Evolutionary conservation across 2,329 filamentous ascomycete species (phyloP), one percentile per base, ranked within the genome.

Genomic region (Oidium heveae): DNA sequence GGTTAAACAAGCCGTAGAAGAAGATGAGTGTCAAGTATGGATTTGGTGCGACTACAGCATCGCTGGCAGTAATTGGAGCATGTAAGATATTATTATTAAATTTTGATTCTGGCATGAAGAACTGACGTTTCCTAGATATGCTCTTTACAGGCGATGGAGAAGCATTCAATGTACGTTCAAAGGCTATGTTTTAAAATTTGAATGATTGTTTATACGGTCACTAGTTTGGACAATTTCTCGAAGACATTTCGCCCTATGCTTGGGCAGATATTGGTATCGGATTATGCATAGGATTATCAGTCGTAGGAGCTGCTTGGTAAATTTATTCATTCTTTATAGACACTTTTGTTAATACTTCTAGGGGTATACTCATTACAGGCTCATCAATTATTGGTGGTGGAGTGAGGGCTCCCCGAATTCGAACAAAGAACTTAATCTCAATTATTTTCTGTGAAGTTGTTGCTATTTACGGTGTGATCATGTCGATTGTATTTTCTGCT

Each of bases 361-460:
- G 91, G 91, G 91, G 93, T 64, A 98, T 98, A 68, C 91, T 98
- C 72, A 91, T 96, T 62, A 98, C 91, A 36, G 93, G 93, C 63
- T 93, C 88, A 56, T 94, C 91, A 56, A 98, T 98, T 67, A 77
- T 98, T 61, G 93, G 93, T 65, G 91, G 86, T 63, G 91, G 91
- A 72, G 91, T 98, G 66, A 89, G 85, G 69, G 89, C 91, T 49
- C 93, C 93, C 39, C 84, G 91, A 63, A 98, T 98, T 71, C 86
- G 91, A 68, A 98, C 91, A 59, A 98, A 98, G 80, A 98, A 98
- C 74, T 71, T 98, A 66, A 96, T 98, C 68, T 96, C 89, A 64
- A 98, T 98, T 70, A 96, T 98, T 71, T 98, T 98, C 72, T 98
- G 91, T 74, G 91, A 98, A 72, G 91, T 98, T 66, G 91, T 98